Evolutionary conservation across 108 stramenopile genomes (phyloP).

Genomic region (Nitzschia palea): DNA sequence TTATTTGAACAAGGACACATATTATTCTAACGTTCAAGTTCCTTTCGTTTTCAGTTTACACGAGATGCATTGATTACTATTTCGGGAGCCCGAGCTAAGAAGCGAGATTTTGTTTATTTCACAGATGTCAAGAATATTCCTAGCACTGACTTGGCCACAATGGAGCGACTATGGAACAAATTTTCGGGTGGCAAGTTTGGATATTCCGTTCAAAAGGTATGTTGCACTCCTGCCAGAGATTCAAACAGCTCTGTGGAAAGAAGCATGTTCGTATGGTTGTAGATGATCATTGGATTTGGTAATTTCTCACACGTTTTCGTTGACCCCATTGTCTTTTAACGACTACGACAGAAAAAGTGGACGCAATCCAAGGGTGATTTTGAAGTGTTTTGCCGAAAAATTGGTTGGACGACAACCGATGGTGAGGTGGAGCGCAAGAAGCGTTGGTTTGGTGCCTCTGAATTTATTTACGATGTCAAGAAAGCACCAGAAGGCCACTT

Average conservation of each 20-base stretch:
- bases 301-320: neutral
- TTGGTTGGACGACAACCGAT: slow-evolving; percentile 95
- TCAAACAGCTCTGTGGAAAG: too few relatives aligned
- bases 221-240: too few relatives aligned
- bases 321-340: neutral
- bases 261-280: too few relatives aligned
- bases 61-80: slow-evolving; percentile 92
- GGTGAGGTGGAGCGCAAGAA: slow-evolving; percentile 95
- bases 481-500: slow-evolving; percentile 95
- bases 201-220: slow-evolving; percentile 90
- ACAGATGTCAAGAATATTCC: slow-evolving; percentile 95
- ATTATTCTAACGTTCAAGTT: slow-evolving; percentile 24
- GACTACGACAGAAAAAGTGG: slow-evolving; percentile 67
- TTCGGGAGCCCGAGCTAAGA: slow-evolving; percentile 85
- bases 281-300: too few relatives aligned
- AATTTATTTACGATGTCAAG: slow-evolving; percentile 95
- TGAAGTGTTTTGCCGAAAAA: slow-evolving; percentile 90
- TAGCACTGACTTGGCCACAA: slow-evolving; percentile 89
- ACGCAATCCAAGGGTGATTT: slow-evolving; percentile 89
- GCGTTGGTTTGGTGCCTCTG: slow-evolving; percentile 96
- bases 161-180: slow-evolving; percentile 92
- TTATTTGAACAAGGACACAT: too few relatives aligned
- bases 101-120: slow-evolving; percentile 95
- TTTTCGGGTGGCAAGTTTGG: slow-evolving; percentile 96
- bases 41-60: slow-evolving; percentile 68